These are phyloP conservation scores for Fusarium sp. DNA, from an alignment of 2,329 filamentous ascomycete genomes.

Conservation along the genomic window DNA sequence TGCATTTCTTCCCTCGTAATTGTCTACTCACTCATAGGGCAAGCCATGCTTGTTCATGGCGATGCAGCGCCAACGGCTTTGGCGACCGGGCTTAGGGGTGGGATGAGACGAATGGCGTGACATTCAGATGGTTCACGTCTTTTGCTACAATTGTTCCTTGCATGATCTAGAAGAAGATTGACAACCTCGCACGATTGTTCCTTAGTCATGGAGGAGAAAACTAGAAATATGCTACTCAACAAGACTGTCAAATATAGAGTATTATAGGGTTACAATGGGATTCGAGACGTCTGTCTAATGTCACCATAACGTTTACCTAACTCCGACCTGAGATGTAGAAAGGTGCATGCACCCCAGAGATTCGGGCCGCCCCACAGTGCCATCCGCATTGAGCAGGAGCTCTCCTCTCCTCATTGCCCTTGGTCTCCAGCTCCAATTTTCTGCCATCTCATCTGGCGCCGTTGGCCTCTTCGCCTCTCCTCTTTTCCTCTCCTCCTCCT, in stretches of 20 bases:
- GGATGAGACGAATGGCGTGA: neutral
- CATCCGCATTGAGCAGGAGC: constrained; percentile 38
- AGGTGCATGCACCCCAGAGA: constrained; percentile 35
- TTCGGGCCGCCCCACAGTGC: constrained; percentile 30
- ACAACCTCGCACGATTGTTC: neutral
- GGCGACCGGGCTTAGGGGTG: neutral
- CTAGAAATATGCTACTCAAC: neutral
- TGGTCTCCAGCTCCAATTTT: constrained; percentile 42
- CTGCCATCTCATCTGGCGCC: constrained; percentile 35
- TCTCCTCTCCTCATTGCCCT: constrained; percentile 38
- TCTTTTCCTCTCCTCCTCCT: constrained; percentile 28
- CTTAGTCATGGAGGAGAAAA: neutral
- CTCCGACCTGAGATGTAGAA: neutral
- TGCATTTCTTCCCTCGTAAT: neutral
- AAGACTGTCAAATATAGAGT: neutral
- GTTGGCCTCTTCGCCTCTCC: constrained; percentile 35
- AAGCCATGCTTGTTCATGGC: neutral
- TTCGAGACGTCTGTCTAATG: neutral
- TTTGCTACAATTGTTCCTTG: neutral
- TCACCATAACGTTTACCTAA: neutral
- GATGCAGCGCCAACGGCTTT: neutral
- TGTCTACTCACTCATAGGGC: neutral
- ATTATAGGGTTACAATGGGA: neutral
- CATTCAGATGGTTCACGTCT: neutral
- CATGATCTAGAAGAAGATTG: neutral